Percentiles rank a stretch among this genome's conserved stretches.
phyloP scores from a whole-genome alignment of 2,329 filamentous ascomycete genomes.

The Aspergillus hortae region DNA sequence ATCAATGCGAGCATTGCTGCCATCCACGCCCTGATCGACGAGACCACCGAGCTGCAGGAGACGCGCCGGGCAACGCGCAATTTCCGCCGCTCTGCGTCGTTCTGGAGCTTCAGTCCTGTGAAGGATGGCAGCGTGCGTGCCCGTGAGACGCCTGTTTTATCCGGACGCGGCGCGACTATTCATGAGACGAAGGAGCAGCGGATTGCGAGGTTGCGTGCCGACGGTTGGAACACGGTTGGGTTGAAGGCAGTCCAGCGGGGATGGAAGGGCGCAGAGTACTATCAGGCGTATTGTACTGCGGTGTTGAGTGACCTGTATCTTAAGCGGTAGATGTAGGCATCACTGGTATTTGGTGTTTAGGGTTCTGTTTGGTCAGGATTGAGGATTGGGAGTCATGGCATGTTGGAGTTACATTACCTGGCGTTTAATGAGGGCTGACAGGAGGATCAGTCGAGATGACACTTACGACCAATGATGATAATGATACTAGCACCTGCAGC shows the following conservation, averaged over 20 bases:
- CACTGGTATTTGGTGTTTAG: background rate
- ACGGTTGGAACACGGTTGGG: slow-evolving; percentile 38
- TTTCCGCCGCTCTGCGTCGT: slow-evolving; percentile 31
- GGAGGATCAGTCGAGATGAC: too few relatives aligned
- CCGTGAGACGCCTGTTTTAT: background rate
- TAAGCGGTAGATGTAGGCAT: background rate
- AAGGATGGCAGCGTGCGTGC: slow-evolving; percentile 9
- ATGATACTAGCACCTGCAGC: too few relatives aligned
- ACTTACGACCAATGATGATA: too few relatives aligned
- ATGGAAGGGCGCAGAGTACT: slow-evolving; percentile 38
- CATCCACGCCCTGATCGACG: slow-evolving; percentile 24
- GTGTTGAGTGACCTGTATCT: slow-evolving; percentile 36
- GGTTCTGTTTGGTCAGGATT: background rate
- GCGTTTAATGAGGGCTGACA: too few relatives aligned
- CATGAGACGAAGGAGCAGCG: slow-evolving; percentile 32
- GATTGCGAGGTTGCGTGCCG: slow-evolving; percentile 31
- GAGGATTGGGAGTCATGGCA: background rate
- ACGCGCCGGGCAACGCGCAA: slow-evolving; percentile 21
- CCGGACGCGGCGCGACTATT: background rate
- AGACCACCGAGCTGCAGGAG: slow-evolving; percentile 22
- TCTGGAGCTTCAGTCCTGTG: slow-evolving; percentile 38
- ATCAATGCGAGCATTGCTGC: slow-evolving; percentile 24
- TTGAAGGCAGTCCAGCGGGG: slow-evolving; percentile 26
- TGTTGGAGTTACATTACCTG: too few relatives aligned
- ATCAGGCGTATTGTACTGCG: slow-evolving; percentile 33